Evolutionary conservation across 768 basidiomycete genomes (phyloP), one percentile per base, ranked within the genome.

Genomic region (Tubosaeta sp.): DNA sequence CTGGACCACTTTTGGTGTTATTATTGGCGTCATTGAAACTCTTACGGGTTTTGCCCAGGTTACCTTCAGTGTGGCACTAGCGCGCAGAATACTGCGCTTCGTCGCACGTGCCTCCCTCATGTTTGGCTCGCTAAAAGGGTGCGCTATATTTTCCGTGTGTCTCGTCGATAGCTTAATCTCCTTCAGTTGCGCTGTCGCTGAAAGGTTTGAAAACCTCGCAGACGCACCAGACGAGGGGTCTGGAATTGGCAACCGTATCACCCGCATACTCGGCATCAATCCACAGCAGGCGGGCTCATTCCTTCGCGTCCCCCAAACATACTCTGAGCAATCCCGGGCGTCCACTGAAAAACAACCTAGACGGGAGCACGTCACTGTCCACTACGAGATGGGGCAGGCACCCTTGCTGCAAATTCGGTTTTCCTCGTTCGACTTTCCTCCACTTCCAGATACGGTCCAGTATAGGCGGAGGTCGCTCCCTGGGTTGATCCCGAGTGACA

Each of bases 91-190:
- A 19, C 52, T 91, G 31, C 73, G 84, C 39, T 65, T 84, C 46
- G 34, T 83, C 11, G 73, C 75, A 3, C 74, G 86, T 41, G 76
- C 73, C 0, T 75, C 69, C 56, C 61, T 90, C 18, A 76, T 80
- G 51, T 75, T 84, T 48, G 89, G 88, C 16, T 55, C 83, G 19
- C 67, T 81, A 25, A 83, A 83, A 70, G 87, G 88, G 88, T 88
- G 53, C 49, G 81, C 67, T 22, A 2, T n/a, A 8, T 18, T 31
- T 10, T 8, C 40, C 19, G n/a, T 27, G 0, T 13, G 12, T 35
- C 1, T 13, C 32, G 12, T 30, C 21, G 13, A 25, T 32, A 0
- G 13, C n/a, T 42, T 50, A 22, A 57, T 41, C 13, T 18, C 6
- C 42, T 31, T 27, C 50, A 84, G 84, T 8, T 60, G 82, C 21